Conservation (phyloP, 352 stramenopile species). For the Phytophthora crassamura region DNA sequence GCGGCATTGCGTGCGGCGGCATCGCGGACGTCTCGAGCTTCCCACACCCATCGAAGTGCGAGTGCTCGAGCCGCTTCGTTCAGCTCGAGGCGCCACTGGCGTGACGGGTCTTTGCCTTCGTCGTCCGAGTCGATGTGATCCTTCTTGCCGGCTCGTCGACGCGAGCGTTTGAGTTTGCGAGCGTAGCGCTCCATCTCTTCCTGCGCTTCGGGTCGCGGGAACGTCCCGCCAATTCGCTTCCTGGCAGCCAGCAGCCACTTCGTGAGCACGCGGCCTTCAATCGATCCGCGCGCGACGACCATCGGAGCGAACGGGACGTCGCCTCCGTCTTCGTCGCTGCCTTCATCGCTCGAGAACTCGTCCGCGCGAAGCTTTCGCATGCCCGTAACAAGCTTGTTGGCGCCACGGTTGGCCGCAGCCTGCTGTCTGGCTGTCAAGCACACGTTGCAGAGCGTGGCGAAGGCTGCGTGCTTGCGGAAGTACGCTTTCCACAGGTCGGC, state of each 20-base stretch:
- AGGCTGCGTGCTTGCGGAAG: constrained; percentile 94
- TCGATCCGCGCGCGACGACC: constrained; percentile 88
- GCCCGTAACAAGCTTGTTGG: constrained; percentile 34
- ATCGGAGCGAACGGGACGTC: constrained; percentile 92
- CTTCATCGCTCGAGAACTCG: constrained; percentile 93
- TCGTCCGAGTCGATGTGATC: constrained; percentile 80
- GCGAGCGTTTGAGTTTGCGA: constrained; percentile 80
- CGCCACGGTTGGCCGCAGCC: constrained; percentile 18
- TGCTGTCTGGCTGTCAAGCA: constrained; percentile 69
- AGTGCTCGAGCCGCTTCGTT: constrained; percentile 83
- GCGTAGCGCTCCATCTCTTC: constrained; percentile 94
- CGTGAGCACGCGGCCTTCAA: constrained; percentile 93
- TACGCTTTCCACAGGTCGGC: constrained; percentile 96
- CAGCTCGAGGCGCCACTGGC: constrained; percentile 83
- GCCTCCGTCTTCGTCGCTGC: constrained; percentile 77
- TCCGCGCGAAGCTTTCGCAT: constrained; percentile 83
- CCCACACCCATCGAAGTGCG: constrained; percentile 80
- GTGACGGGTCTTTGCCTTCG: constrained; percentile 65
- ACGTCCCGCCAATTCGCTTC: constrained; percentile 91
- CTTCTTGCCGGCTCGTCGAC: constrained; percentile 64
- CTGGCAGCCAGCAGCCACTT: constrained; percentile 95
- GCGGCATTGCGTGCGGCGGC: constrained; percentile 49
- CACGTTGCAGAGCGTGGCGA: constrained; percentile 94
- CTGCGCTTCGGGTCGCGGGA: constrained; percentile 86
- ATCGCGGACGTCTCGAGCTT: constrained; percentile 73